Evolutionary conservation across 2,329 filamentous ascomycete species (phyloP).

Genomic region (Colletotrichum sp.): DNA sequence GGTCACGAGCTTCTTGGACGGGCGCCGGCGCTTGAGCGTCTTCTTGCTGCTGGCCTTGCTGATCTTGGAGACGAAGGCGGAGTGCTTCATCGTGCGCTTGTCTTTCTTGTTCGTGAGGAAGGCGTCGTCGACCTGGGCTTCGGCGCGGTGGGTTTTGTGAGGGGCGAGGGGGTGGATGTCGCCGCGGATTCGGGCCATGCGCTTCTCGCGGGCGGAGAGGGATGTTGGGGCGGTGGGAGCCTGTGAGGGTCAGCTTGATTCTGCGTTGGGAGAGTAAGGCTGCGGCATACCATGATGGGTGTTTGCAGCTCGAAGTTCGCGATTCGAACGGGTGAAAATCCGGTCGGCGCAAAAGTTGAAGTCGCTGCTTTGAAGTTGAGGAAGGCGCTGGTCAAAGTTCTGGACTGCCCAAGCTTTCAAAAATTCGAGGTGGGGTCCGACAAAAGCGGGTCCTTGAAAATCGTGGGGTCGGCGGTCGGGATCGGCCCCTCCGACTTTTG

Average conservation of each 20-base stretch:
- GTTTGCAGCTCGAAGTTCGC: neutral
- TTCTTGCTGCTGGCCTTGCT: slow-evolving; percentile 47
- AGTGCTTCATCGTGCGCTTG: slow-evolving; percentile 83
- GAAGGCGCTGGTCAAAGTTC: neutral
- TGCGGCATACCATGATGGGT: neutral
- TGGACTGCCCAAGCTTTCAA: slow-evolving; percentile 4
- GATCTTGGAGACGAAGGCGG: slow-evolving; percentile 78
- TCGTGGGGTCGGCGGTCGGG: slow-evolving; percentile 13
- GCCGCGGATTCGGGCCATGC: slow-evolving; percentile 54
- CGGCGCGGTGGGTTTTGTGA: slow-evolving; percentile 55
- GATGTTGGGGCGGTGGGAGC: slow-evolving; percentile 47
- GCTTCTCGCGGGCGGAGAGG: slow-evolving; percentile 62
- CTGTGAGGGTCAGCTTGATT: slow-evolving; percentile 6
- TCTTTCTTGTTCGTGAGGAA: slow-evolving; percentile 81
- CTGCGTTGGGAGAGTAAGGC: accelerated
- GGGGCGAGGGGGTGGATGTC: slow-evolving; percentile 55
- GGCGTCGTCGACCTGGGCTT: slow-evolving; percentile 54
- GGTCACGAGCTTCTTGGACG: slow-evolving; percentile 78
- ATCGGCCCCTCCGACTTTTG: neutral
- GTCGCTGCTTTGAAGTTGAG: neutral
- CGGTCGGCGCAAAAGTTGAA: neutral
- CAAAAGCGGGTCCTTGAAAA: neutral
- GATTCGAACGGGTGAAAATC: accelerated
- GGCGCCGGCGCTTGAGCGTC: slow-evolving; percentile 66
- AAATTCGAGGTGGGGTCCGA: slow-evolving; percentile 6